Evolutionary conservation across 1,284 basidiomycete genomes (phyloP).

Genomic region (Afroboletus lepidellus): DNA sequence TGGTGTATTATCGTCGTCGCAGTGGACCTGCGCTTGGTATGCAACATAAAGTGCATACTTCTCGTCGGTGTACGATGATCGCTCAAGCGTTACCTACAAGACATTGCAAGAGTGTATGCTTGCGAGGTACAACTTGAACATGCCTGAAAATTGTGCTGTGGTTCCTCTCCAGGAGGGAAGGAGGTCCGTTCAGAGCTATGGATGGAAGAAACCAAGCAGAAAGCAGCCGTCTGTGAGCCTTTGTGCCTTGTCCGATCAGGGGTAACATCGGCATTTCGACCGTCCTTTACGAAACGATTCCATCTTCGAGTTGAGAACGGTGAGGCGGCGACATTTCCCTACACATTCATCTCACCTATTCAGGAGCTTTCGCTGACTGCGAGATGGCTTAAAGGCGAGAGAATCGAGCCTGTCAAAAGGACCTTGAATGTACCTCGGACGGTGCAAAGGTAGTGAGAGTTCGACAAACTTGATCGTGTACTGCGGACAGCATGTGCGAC

Average conservation of each 20-base stretch:
- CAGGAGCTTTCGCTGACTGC: constrained; percentile 76
- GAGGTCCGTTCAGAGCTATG: constrained; percentile 38
- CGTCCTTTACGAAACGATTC: constrained; percentile 69
- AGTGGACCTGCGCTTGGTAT: constrained; percentile 80
- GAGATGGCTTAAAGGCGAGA: constrained; percentile 67
- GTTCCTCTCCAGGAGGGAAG: constrained; percentile 26
- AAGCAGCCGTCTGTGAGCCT: constrained; percentile 13
- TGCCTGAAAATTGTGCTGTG: constrained; percentile 55
- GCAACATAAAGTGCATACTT: constrained; percentile 76
- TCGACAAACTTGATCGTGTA: constrained; percentile 79
- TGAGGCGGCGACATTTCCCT: constrained; percentile 9
- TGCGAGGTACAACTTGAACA: constrained; percentile 29
- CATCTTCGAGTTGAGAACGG: constrained; percentile 48
- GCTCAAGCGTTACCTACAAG: constrained; percentile 67
- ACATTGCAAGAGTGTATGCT: background rate
- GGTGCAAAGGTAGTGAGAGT: constrained; percentile 4
- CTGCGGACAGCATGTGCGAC: constrained; percentile 84
- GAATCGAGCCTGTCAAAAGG: constrained; percentile 64
- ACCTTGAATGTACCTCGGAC: constrained; percentile 3
- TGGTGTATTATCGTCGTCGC: constrained; percentile 56
- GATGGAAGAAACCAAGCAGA: constrained; percentile 45
- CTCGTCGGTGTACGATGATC: constrained; percentile 73
- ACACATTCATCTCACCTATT: constrained; percentile 49
- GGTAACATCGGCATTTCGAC: constrained; percentile 39
- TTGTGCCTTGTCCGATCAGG: constrained; percentile 25